Evolutionary conservation across 192 early-diverging fungal species (phyloP).

Genomic region (Thamnidium elegans): DNA sequence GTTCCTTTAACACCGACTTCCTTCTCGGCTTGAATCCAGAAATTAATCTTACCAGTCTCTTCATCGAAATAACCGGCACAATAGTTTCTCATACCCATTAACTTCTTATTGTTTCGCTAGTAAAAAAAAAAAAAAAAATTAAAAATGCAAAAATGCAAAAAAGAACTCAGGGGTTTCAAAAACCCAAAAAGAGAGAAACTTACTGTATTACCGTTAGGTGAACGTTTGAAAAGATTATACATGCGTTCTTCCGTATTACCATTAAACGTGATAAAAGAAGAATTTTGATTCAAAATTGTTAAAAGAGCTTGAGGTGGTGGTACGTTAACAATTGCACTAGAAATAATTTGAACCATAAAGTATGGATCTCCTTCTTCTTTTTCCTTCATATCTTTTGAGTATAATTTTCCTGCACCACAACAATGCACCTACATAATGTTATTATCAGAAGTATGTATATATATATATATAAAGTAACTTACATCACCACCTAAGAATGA

Average conservation of each 20-base stretch:
- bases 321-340: slow-evolving; percentile 78
- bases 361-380: slow-evolving; percentile 60
- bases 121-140: not conserved
- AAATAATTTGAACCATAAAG: slow-evolving; percentile 78
- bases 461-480: slow-evolving; percentile 32
- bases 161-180: not conserved
- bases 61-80: slow-evolving; percentile 32
- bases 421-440: slow-evolving; percentile 49
- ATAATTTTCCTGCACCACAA: slow-evolving; percentile 60
- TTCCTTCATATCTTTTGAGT: slow-evolving; percentile 52
- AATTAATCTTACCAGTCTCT: slow-evolving; percentile 28
- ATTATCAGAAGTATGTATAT: slow-evolving; percentile 14
- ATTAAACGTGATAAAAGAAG: slow-evolving; percentile 55
- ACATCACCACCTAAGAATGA: slow-evolving; percentile 84
- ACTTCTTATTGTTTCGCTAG: slow-evolving; percentile 34
- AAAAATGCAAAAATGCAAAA: not conserved
- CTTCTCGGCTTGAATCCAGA: slow-evolving; percentile 38
- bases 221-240: slow-evolving; percentile 65
- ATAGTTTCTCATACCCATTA: slow-evolving; percentile 39
- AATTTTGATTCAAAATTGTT: slow-evolving; percentile 58
- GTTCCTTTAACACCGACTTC: slow-evolving; percentile 34
- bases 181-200: not conserved
- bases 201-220: slow-evolving; percentile 60
- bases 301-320: slow-evolving; percentile 74
- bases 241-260: slow-evolving; percentile 67